Evolutionary conservation across 1,139 yeast species (phyloP).

Genomic region (Sugiyamaella japonica): DNA sequence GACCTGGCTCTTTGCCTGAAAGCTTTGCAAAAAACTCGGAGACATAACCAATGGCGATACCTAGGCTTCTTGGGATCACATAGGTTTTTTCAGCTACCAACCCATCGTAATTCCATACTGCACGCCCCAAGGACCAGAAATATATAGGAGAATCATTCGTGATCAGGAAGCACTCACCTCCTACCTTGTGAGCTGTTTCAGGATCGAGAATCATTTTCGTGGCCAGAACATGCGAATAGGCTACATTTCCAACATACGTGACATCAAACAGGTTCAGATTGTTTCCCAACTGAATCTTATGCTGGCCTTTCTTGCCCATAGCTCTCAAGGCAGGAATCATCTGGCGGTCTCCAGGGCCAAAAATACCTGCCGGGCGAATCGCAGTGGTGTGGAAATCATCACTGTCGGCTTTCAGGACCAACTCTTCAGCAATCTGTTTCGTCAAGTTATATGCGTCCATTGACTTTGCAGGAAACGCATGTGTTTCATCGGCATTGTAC

Average conservation of each 20-base stretch:
- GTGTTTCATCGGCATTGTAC: constrained; percentile 85
- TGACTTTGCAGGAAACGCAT: constrained; percentile 88
- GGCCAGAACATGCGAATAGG: constrained; percentile 93
- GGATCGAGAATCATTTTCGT: constrained; percentile 67
- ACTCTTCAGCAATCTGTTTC: constrained; percentile 85
- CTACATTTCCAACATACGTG: constrained; percentile 99
- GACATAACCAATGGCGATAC: constrained; percentile 75
- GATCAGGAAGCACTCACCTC: constrained; percentile 85
- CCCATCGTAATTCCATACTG: constrained; percentile 97
- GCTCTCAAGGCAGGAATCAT: constrained; percentile 87
- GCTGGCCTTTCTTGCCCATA: constrained; percentile 82
- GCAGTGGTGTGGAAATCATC: constrained; percentile 67
- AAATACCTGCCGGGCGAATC: constrained; percentile 94
- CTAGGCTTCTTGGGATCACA: constrained; percentile 69
- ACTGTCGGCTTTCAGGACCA: constrained; percentile 64
- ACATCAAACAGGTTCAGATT: constrained; percentile 92
- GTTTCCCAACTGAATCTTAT: constrained; percentile 90
- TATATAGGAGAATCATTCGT: constrained; percentile 95
- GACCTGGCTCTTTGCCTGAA: constrained; percentile 81
- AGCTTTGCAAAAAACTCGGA: constrained; percentile 71
- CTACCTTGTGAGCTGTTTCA: constrained; percentile 46
- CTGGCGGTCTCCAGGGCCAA: constrained; percentile 99
- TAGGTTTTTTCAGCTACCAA: constrained; percentile 69
- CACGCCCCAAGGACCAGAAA: constrained; percentile 96
- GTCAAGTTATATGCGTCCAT: constrained; percentile 98